These are phyloP conservation scores for Tolypocladium endophyticum DNA, from an alignment of 2,329 filamentous ascomycete species.

Conservation along the genomic window DNA sequence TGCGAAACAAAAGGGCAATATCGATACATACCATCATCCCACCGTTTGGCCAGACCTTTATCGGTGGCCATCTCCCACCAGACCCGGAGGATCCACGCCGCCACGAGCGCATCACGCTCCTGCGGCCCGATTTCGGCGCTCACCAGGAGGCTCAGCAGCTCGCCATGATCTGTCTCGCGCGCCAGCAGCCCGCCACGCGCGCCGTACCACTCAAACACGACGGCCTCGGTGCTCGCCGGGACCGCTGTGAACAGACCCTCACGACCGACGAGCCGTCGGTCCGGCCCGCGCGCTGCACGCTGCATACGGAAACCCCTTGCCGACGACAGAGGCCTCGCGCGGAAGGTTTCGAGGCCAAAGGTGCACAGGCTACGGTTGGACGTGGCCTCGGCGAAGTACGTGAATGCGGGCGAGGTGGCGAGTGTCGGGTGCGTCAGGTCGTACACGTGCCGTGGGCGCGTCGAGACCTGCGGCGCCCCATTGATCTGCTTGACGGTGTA, in stretches of 20 bases:
- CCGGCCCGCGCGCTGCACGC: conserved; percentile 13
- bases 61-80: conserved; percentile 19
- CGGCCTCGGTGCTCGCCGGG: conserved; percentile 12
- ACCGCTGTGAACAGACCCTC: conserved; percentile 17
- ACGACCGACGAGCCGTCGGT: conserved; percentile 10
- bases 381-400: conserved; percentile 20
- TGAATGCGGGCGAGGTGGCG: conserved; percentile 16
- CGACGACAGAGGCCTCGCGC: conserved; percentile 9
- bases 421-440: conserved; percentile 21
- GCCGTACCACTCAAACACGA: conserved; percentile 22
- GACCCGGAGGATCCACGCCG: conserved; percentile 22
- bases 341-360: conserved; percentile 17
- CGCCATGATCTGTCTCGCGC: conserved; percentile 17
- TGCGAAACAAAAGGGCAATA: not conserved
- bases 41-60: not conserved
- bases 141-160: conserved; percentile 18
- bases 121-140: conserved; percentile 16
- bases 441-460: conserved; percentile 21
- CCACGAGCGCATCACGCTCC: conserved; percentile 21
- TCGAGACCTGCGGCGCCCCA: conserved; percentile 13
- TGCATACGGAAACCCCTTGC: conserved; percentile 17
- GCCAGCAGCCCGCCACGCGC: conserved; percentile 16
- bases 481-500: conserved; percentile 11
- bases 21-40: conserved; percentile 8
- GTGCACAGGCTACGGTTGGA: conserved; percentile 17